These are phyloP conservation scores for Bryoerythrophyllum caledonicum DNA, from an alignment of 225 moss, liverwort and hornwort species.

Conservation along the genomic window DNA sequence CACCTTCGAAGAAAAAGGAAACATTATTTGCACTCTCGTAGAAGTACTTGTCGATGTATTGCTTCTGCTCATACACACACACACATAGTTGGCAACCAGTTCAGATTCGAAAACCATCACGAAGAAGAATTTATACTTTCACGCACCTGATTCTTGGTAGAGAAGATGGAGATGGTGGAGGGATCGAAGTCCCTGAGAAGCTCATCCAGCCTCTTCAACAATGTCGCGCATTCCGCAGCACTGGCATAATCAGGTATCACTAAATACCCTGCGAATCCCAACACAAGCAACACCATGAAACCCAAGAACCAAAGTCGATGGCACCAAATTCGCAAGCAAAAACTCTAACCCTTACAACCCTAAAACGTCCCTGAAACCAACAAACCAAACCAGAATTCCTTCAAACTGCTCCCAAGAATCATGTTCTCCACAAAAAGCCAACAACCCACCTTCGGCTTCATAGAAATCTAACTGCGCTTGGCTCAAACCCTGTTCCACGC, in stretches of 20 bases:
- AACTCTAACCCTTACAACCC: background rate
- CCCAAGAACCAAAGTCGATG: background rate
- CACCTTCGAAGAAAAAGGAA: slow-evolving; percentile 99
- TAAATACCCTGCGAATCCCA: slow-evolving; percentile 67
- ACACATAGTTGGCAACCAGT: slow-evolving; percentile 9
- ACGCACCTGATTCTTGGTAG: slow-evolving; percentile 65
- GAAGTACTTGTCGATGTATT: slow-evolving; percentile 61
- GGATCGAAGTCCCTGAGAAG: slow-evolving; percentile 81
- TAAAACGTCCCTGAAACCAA: background rate
- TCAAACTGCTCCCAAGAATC: background rate
- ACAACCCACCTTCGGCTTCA: slow-evolving; percentile 48
- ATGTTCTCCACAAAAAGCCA: background rate
- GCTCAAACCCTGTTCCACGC: slow-evolving; percentile 42
- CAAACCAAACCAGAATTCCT: background rate
- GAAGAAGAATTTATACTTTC: background rate
- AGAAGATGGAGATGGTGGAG: slow-evolving; percentile 68
- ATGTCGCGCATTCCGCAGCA: slow-evolving; percentile 54
- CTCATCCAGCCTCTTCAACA: slow-evolving; percentile 72
- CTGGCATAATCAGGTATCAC: slow-evolving; percentile 75
- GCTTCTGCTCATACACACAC: slow-evolving; percentile 40
- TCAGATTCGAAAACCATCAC: background rate
- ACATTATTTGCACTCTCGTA: slow-evolving; percentile 77
- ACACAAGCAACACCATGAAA: background rate
- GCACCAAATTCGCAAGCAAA: background rate
- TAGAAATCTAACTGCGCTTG: slow-evolving; percentile 50